Conservation (phyloP, 2,329 filamentous ascomycete genomes). For the Phialophora chinensis region DNA sequence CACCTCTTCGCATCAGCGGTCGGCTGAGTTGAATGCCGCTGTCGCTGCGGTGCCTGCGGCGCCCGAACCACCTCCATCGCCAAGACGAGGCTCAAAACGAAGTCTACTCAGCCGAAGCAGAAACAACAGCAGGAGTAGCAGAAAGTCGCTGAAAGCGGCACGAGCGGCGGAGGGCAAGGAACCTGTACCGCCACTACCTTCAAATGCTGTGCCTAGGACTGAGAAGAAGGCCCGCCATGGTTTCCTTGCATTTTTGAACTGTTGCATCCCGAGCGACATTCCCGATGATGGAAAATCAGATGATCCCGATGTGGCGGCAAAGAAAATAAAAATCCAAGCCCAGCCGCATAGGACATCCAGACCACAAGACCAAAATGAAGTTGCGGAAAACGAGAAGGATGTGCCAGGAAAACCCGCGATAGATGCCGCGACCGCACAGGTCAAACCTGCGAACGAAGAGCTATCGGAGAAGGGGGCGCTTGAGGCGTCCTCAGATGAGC, state of each 20-base stretch:
- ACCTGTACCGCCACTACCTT: constrained; percentile 32
- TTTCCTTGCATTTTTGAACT: constrained; percentile 39
- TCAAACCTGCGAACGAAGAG: constrained; percentile 23
- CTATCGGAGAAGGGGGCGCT: constrained; percentile 28
- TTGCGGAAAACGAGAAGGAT: constrained; percentile 34
- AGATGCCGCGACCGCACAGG: constrained; percentile 19
- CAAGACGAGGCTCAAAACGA: constrained; percentile 39
- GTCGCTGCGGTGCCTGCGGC: constrained; percentile 24
- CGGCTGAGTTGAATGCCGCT: constrained; percentile 22
- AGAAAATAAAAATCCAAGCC: constrained; percentile 39
- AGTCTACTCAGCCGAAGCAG: constrained; percentile 40
- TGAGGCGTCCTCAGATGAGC: constrained; percentile 28
- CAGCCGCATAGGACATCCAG: constrained; percentile 32
- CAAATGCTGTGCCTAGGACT: constrained; percentile 23
- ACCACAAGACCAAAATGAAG: constrained; percentile 34
- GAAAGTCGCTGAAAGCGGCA: constrained; percentile 35
- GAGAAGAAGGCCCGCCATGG: constrained; percentile 37
- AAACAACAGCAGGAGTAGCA: constrained; percentile 39
- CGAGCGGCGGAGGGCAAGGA: constrained; percentile 34
- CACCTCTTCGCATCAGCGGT: constrained; percentile 35
- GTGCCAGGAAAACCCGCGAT: constrained; percentile 19
- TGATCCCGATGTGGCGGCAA: constrained; percentile 38
- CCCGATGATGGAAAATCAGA: constrained; percentile 36
- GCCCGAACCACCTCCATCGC: constrained; percentile 32
- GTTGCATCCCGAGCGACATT: constrained; percentile 35